These are phyloP conservation scores for Cladobotryum mycophilum DNA, from an alignment of 2,329 filamentous ascomycete species.

Conservation along the genomic window DNA sequence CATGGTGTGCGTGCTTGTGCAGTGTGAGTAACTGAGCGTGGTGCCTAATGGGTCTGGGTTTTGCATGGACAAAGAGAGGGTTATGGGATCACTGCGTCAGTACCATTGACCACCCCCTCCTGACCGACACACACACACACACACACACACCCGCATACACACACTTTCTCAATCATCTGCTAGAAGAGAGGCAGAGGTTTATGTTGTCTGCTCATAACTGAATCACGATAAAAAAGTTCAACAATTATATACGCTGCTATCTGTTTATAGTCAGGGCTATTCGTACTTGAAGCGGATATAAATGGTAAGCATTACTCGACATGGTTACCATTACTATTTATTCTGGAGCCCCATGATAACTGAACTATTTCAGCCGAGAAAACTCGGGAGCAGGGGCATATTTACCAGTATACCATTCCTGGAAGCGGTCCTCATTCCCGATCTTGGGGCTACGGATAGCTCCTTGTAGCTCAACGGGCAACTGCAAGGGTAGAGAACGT, in stretches of 20 bases:
- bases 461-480: constrained; percentile 12
- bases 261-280: background rate
- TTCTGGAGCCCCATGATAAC: constrained; percentile 1
- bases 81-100: constrained; percentile 14
- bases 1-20: background rate
- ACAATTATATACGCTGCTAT: too few species aligned
- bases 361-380: constrained; percentile 3
- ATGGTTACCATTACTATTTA: background rate
- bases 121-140: constrained; percentile 2
- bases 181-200: too few species aligned
- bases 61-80: constrained; percentile 6
- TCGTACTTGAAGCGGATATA: background rate
- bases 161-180: too few species aligned
- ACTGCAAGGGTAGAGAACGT: constrained; percentile 7
- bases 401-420: constrained; percentile 12
- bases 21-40: constrained; percentile 3
- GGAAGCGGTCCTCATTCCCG: constrained; percentile 11
- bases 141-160: background rate
- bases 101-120: constrained; percentile 5
- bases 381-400: constrained; percentile 6
- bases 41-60: constrained; percentile 9
- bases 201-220: background rate
- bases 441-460: constrained; percentile 12
- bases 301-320: background rate
- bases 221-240: background rate